Base-by-base conservation (phyloP, 495 filamentous ascomycete species). In the Penicillium samsonianum region DNA sequence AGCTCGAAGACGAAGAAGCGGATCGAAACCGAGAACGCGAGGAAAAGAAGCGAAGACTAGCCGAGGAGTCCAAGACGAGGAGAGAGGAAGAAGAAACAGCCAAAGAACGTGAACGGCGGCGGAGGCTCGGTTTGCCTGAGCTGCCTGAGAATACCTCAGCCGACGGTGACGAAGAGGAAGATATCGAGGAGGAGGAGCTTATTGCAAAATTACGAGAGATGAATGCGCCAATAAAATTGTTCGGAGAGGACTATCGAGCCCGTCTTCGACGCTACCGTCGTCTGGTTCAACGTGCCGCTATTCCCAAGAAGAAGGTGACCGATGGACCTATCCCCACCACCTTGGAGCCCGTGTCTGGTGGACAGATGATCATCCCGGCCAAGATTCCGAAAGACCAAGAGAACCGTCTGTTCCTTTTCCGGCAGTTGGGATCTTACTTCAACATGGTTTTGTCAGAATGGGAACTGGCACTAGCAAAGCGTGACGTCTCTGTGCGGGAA, bases 361-460 rank as follows among this genome's bases (percentile, higher is more conserved):
- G 83, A 59, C 85, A 94, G 47, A 97, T 98, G 92, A 90, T 90
- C 66, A 83, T 98, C 8, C 76, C 86, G 4, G 65, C 73, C 33
- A 82, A 74, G 19, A 68, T 87, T 42, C 90, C 84, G 45, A 69
- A 79, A 65, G 69, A 85, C 4, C 30, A 71, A 3, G 86, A 85
- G 63, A 83, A 71, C 0, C 82, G 83, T 11, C 69, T 78, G 20
- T 88, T 85, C 67, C 75, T 98, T 35, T 92, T 87, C 80, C 82
- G 92, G 1, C 94, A 98, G 73, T 79, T 98, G 53, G 87, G 87
- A 5, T 90, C 87, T 14, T 98, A 96, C 70, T 98, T 98, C 79
- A 90, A 87, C 58, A 88, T 98, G 86, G 84, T 98, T 19, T 78
- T 98, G 38, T 79, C 76, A 31, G 94, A 96, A 72, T 98, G 95